Base-by-base conservation (phyloP, 2,329 filamentous ascomycete species). In the Pseudopyricularia javanii region DNA sequence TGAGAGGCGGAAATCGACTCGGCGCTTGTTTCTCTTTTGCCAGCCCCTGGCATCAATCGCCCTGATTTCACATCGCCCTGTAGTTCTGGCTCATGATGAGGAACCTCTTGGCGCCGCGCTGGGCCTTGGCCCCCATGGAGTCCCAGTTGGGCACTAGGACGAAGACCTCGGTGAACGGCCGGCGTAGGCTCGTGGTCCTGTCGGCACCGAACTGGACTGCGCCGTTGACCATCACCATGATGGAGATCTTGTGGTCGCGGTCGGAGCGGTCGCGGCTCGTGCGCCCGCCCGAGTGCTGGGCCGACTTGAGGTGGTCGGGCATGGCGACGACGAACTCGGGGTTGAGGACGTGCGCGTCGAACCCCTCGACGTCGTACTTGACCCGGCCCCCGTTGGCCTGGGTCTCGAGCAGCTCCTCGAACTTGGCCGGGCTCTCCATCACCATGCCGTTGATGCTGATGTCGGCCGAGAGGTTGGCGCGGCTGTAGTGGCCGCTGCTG, bases 371-470 rank as follows among this genome's bases (percentile, higher is more conserved):
- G 53, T 91, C 86, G 69, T 88, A 93, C 69, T 69, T 56, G 57
- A 70, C 59, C 58, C 68, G 47, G 71, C 80, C 68, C 32, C 51
- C 45, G 52, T 53, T 52, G 20, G 57, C 58, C 60, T 89, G 80
- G 6, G 76, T 76, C 54, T 82, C 75, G 58, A 90, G 86, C 28
- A 89, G 76, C 17, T 75, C 74, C 60, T 85, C 80, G 61, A 90
- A 84, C 47, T 82, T 81, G 50, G 72, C 69, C 0, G 83, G 83
- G 47, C 50, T 50, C 53, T 80, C 75, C 33, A 76, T 67, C 35
- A 79, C 68, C 49, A 82, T 82, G 60, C 90, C 89, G 70, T 95
- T 95, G 74, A 90, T 84, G 61, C 82, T 79, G 61, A 90, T 90
- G 63, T 83, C 80, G 51, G 87, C 75, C 33, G 74, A 72, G 24